Base-by-base conservation (phyloP, 2,329 filamentous ascomycete genomes). In the Cercospora sp. region DNA sequence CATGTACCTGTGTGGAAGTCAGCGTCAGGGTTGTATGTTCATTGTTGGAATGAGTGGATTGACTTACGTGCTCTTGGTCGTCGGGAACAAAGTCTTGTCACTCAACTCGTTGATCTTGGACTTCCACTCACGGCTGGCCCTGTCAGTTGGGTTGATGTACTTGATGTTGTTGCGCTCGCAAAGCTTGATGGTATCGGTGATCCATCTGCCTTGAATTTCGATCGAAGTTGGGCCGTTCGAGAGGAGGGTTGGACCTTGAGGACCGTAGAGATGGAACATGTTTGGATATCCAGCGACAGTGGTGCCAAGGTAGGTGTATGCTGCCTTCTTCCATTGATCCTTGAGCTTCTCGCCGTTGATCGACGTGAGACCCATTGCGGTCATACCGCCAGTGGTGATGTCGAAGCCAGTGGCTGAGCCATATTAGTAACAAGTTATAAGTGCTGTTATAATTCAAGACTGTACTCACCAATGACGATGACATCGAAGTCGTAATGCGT, bases 351-450 rank as follows among this genome's bases (percentile, higher is more conserved):
- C 68, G 5, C 71, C 72, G n/a, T 73, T 69, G 62, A 73, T 57
- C 53, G 73, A 80, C 73, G 79, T 82, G 75, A 83, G 80, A 5
- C 80, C 75, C 75, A 77, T 77, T 61, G 74, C 80, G 73, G 80
- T 82, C 78, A 82, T 82, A 9, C 81, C 81, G 0, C 81, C 80
- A 3, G 75, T 75, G 13, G 72, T 68, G 28, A 79, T 79, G 65
- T 84, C 82, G 68, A 83, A 84, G 32, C 82, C 82, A 16, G 82
- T 84, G 8, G 82, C 82, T 10, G 83, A 75, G 3, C 79, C 79
- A 61, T 37, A 30, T 59, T 10, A 59, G n/a, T 6, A 21, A 9
- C 16, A 63, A 16, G 16, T 63, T 9, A 32, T 26, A 3, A 40
- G 45, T 21, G n/a, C n/a, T 10, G 24, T 16, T 37, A n/a, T 9